Base-by-base conservation (phyloP, 805 yeast species). In the Cyberlindnera xishuangbannaensis region DNA sequence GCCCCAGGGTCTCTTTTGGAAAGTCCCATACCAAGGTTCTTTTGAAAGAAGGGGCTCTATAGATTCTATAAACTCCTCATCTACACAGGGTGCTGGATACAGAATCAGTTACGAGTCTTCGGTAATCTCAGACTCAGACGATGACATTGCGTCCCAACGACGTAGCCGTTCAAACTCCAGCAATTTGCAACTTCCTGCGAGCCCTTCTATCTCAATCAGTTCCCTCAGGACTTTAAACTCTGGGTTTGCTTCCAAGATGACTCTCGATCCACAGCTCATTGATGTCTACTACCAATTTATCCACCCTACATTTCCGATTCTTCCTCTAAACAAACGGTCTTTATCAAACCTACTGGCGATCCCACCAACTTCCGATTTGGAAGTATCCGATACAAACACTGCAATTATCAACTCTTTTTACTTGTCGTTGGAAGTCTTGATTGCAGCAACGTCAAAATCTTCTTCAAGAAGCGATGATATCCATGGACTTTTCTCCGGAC, bases 281-380 rank as follows among this genome's bases (percentile, higher is more conserved):
- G 69, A 59, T 52, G 57, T 57, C 35, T 74, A 45, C 44, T 72
- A 71, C 42, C 72, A 67, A 38, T 71, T 67, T 45, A 56, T 64
- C 18, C 69, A 63, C 36, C 55, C 61, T 12, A 54, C 57, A 8
- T 55, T 64, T 43, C 61, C 66, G 23, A 45, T 62, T 0, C 48
- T 64, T 13, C 67, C 68, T 3, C 33, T 63, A 22, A 62, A 61
- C 39, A 47, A 34, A 19, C 49, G 43, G 22, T 44, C 47, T 4
- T 27, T 49, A 7, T 21, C 39, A 1, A 45, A 42, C 21, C 38
- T 49, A 2, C 30, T 49, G 9, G 30, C 49, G 10, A 44, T 40
- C 10, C 43, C 45, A 17, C 44, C 44, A 13, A 30, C 41, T 11
- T 20, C 37, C 11, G 25, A 33, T n/a, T 39, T 40, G 15, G 52